These are phyloP conservation scores for Xylaria sp. DNA, from an alignment of 2,329 filamentous ascomycete species.

Conservation along the genomic window DNA sequence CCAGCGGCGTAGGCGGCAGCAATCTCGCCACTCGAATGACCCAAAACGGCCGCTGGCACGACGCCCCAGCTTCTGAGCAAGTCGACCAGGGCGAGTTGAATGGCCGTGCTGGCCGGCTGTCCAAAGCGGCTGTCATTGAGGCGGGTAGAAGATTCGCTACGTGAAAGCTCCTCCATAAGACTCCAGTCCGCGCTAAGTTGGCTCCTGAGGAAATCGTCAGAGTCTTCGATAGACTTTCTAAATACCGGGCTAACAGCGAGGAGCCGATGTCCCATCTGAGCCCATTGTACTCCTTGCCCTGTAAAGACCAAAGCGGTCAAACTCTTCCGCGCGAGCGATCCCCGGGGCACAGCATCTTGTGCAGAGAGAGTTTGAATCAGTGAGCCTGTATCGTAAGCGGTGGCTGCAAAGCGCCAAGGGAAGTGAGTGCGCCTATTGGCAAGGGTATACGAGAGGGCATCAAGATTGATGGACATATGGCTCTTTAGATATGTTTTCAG, in stretches of 20 bases:
- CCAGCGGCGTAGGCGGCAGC: slow-evolving; percentile 32
- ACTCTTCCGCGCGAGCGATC: too few relatives aligned
- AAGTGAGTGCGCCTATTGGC: too few relatives aligned
- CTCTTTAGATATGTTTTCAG: too few relatives aligned
- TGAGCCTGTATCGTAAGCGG: too few relatives aligned
- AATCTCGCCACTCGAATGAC: slow-evolving; percentile 31
- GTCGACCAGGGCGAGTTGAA: slow-evolving; percentile 31
- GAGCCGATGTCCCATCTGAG: slow-evolving; percentile 18
- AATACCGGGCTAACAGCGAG: slow-evolving; percentile 5
- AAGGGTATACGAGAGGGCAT: too few relatives aligned
- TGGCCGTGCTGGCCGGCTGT: slow-evolving; percentile 12
- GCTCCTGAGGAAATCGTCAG: slow-evolving; percentile 3
- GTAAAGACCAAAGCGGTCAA: slow-evolving; percentile 29
- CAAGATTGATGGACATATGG: too few relatives aligned
- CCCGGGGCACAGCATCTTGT: too few relatives aligned
- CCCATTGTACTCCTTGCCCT: slow-evolving; percentile 31
- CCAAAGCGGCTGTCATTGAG: neutral
- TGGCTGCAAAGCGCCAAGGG: too few relatives aligned
- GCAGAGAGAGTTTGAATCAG: too few relatives aligned
- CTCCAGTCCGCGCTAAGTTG: slow-evolving; percentile 22
- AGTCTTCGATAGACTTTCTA: slow-evolving; percentile 1
- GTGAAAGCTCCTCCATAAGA: slow-evolving; percentile 5
- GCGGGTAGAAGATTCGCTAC: neutral
- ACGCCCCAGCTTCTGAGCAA: slow-evolving; percentile 17
- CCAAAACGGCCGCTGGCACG: slow-evolving; percentile 19